Percentiles rank a stretch among this genome's conserved stretches.
Evolutionary conservation across 148 eudicot genomes (phyloP).

Genomic region (Oxyria digyna): DNA sequence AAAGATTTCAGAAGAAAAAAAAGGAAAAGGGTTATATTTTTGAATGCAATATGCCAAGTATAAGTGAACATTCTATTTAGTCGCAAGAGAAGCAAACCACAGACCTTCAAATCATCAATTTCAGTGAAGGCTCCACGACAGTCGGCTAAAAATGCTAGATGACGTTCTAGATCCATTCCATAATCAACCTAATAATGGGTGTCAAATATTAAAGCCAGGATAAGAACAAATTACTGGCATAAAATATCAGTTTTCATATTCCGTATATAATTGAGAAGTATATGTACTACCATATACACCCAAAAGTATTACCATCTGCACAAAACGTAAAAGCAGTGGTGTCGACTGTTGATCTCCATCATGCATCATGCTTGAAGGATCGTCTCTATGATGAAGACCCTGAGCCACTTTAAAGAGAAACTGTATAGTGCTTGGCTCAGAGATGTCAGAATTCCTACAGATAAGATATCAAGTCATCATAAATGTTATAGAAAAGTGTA

Average conservation of each 20-base stretch:
- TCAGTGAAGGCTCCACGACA: conserved; percentile 62
- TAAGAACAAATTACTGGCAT: neutral
- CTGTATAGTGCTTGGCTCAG: conserved; percentile 39
- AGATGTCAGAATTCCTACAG: conserved; percentile 38
- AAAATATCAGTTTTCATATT: neutral
- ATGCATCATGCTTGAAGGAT: conserved; percentile 30
- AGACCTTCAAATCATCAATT: conserved; percentile 49
- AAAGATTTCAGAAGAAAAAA: neutral
- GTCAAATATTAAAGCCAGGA: neutral
- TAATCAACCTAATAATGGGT: conserved; percentile 44
- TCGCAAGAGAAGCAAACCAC: conserved; percentile 2
- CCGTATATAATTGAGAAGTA: neutral
- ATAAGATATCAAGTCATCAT: neutral
- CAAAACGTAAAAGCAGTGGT: conserved; percentile 43
- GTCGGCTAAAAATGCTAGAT: conserved; percentile 47
- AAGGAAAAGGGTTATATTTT: neutral
- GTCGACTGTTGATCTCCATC: conserved; percentile 40
- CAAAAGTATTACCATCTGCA: conserved; percentile 35
- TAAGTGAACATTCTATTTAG: neutral
- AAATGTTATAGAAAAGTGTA: neutral
- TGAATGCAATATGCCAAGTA: neutral
- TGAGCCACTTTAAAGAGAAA: conserved; percentile 58
- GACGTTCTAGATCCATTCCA: conserved; percentile 38
- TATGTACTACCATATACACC: neutral
- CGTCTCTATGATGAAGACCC: conserved; percentile 41